Conservation (phyloP, 768 basidiomycete genomes). For the Gloeophyllum trabeum region DNA sequence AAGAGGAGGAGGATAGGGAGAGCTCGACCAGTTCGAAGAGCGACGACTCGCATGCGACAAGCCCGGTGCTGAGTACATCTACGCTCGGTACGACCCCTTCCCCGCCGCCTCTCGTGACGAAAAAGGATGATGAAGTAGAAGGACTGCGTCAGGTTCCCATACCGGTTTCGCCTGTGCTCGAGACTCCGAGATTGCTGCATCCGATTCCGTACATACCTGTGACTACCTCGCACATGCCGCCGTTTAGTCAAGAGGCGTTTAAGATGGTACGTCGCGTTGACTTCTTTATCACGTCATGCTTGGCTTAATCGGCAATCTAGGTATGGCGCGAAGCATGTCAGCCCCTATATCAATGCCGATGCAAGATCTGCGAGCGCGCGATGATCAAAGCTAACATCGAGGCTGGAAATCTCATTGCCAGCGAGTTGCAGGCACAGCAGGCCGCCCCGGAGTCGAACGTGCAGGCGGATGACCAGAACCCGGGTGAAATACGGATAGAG, state of each 20-base stretch:
- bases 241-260: constrained; percentile 47
- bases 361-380: constrained; percentile 65
- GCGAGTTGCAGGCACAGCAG: constrained; percentile 11
- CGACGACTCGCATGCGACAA: constrained; percentile 48
- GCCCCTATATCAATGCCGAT: constrained; percentile 61
- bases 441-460: background rate
- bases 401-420: constrained; percentile 21
- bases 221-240: constrained; percentile 40
- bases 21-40: constrained; percentile 37
- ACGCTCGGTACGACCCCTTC: constrained; percentile 74
- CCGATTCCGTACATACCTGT: constrained; percentile 63
- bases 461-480: background rate
- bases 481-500: background rate
- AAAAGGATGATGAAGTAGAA: constrained; percentile 21
- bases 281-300: constrained; percentile 1
- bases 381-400: constrained; percentile 37
- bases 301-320: constrained; percentile 20
- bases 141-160: constrained; percentile 19
- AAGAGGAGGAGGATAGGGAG: constrained; percentile 35
- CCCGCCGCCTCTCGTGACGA: constrained; percentile 42
- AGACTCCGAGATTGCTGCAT: constrained; percentile 46
- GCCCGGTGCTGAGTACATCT: constrained; percentile 63
- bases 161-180: constrained; percentile 47
- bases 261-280: constrained; percentile 31
- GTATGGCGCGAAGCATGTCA: constrained; percentile 67